These are phyloP conservation scores for Rhynchospora tenuis DNA, from an alignment of 176 grass and related monocot genomes.

Conservation along the genomic window DNA sequence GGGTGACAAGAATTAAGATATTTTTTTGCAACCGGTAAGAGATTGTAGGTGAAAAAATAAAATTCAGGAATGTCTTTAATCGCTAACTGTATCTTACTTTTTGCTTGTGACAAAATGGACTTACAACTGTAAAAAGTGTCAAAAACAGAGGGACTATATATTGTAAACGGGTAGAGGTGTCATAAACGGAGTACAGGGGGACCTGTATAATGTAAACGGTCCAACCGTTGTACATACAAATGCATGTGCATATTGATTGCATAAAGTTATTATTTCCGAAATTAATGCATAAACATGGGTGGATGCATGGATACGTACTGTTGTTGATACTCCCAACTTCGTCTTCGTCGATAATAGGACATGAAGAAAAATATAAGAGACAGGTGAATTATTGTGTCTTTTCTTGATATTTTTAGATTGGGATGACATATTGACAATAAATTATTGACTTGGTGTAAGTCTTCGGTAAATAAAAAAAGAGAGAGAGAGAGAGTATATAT, in stretches of 20 bases:
- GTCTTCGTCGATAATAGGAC: neutral
- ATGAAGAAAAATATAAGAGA: neutral
- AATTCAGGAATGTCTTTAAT: too few species aligned
- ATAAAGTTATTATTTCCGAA: neutral
- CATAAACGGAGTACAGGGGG: neutral
- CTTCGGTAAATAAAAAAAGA: too few species aligned
- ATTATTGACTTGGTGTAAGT: too few species aligned
- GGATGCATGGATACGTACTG: neutral
- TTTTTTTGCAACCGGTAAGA: neutral
- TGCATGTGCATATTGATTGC: neutral
- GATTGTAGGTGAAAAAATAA: too few species aligned
- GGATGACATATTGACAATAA: neutral
- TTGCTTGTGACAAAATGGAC: neutral
- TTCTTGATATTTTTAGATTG: neutral
- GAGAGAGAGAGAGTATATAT: too few species aligned
- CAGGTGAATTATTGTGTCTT: neutral
- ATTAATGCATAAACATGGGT: neutral
- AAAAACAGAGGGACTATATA: neutral
- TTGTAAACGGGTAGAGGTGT: too few species aligned
- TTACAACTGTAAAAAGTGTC: neutral
- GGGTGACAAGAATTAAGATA: neutral
- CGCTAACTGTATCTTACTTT: neutral
- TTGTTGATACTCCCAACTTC: neutral
- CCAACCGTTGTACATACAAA: neutral
- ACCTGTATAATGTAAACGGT: neutral